phyloP scores from a whole-genome alignment of 495 filamentous ascomycete species.

The Aspergillus biplanus region DNA sequence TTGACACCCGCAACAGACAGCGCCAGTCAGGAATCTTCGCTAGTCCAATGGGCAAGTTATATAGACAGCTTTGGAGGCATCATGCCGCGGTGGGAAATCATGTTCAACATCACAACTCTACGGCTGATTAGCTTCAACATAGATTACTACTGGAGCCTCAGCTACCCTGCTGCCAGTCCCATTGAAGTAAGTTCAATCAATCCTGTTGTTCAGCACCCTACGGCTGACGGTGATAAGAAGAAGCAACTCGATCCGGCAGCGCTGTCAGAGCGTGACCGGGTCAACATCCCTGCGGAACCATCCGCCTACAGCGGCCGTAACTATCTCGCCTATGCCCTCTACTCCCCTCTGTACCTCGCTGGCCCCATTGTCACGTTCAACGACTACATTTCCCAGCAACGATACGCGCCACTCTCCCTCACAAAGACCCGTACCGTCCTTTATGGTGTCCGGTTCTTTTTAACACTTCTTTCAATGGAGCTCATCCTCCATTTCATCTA shows the following conservation, averaged over 20 bases:
- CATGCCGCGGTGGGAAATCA: slow-evolving; percentile 86
- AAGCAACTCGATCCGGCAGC: slow-evolving; percentile 87
- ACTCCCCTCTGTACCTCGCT: slow-evolving; percentile 89
- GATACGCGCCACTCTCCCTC: slow-evolving; percentile 72
- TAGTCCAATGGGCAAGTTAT: slow-evolving; percentile 62
- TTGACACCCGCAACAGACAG: slow-evolving; percentile 44
- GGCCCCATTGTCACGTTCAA: slow-evolving; percentile 98
- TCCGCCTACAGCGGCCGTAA: slow-evolving; percentile 77
- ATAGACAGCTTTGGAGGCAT: slow-evolving; percentile 81
- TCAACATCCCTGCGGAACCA: slow-evolving; percentile 70
- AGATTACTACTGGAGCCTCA: slow-evolving; percentile 92
- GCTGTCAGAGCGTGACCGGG: slow-evolving; percentile 85
- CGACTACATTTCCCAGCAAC: slow-evolving; percentile 88
- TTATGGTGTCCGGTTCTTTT: slow-evolving; percentile 83
- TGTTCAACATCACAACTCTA: slow-evolving; percentile 96
- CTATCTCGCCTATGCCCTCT: slow-evolving; percentile 85
- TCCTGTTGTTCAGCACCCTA: slow-evolving; percentile 9
- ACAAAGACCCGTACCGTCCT: slow-evolving; percentile 65
- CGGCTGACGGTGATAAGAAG: slow-evolving; percentile 85
- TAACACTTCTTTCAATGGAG: slow-evolving; percentile 89
- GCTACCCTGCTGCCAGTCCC: slow-evolving; percentile 64
- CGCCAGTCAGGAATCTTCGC: slow-evolving; percentile 35
- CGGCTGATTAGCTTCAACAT: slow-evolving; percentile 95
- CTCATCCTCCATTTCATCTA: slow-evolving; percentile 92
- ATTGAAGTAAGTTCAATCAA: slow-evolving; percentile 72